Percentiles rank a stretch among this genome's conserved stretches.
Conservation (phyloP, 2,329 filamentous ascomycete species). For the Calonectria naviculata region DNA sequence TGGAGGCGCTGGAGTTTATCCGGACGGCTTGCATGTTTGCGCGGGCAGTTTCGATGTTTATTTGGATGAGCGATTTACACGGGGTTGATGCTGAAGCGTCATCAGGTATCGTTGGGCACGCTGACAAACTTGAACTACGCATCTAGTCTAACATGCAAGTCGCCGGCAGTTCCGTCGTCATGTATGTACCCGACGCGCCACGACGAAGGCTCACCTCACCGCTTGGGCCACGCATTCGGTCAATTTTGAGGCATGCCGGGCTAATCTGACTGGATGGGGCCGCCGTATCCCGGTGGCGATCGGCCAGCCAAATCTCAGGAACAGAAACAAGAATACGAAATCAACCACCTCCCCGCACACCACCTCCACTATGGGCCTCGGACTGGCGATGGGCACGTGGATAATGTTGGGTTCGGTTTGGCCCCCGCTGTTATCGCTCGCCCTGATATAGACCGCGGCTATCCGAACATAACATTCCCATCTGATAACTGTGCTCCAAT, state of each 20-base stretch:
- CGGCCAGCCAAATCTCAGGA: constrained; percentile 14
- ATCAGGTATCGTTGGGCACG: not conserved
- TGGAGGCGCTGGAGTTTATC: constrained; percentile 14
- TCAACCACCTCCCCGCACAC: not conserved
- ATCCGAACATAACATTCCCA: not conserved
- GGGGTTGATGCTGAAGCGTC: not conserved
- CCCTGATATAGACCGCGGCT: not conserved
- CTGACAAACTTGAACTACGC: not conserved
- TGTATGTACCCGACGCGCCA: not conserved
- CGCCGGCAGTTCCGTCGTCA: not conserved
- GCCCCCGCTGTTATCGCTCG: constrained; percentile 3
- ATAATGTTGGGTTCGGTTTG: not conserved
- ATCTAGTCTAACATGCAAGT: not conserved
- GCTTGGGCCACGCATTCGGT: not conserved
- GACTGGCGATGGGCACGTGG: constrained; percentile 14
- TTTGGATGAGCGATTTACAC: constrained; percentile 33
- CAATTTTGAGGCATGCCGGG: not conserved
- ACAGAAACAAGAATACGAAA: constrained; percentile 10
- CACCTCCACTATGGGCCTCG: not conserved
- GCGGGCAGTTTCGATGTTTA: constrained; percentile 25
- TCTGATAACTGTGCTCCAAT: not conserved
- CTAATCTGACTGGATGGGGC: not conserved
- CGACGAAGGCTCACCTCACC: not conserved
- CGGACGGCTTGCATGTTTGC: constrained; percentile 27
- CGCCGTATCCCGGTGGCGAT: not conserved